phyloP scores from a whole-genome alignment of 1,284 basidiomycete species.

The Peniophora sp. region DNA sequence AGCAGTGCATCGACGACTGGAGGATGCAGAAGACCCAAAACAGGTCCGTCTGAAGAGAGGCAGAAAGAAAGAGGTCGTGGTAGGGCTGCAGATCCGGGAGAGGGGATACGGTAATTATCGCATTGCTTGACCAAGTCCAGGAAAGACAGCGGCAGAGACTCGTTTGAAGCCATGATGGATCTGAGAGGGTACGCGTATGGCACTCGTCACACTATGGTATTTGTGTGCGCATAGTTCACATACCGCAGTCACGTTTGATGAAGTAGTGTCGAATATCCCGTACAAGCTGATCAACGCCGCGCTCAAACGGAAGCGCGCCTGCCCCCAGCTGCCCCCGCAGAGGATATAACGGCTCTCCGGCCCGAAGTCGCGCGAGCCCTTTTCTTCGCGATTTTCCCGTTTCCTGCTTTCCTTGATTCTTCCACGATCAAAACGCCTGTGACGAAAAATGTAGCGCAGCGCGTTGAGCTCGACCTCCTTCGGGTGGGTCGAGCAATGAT shows the following conservation, averaged over 20 bases:
- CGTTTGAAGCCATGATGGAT: too few species aligned
- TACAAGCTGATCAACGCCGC: too few species aligned
- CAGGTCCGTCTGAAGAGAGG: constrained; percentile 31
- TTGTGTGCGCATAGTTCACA: too few species aligned
- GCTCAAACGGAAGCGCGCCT: too few species aligned
- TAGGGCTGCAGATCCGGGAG: constrained; percentile 17
- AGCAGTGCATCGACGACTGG: constrained; percentile 44
- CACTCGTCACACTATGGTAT: too few species aligned
- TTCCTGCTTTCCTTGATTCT: constrained; percentile 26
- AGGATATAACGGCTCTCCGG: too few species aligned
- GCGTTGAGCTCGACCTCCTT: constrained; percentile 31
- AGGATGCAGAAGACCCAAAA: constrained; percentile 59
- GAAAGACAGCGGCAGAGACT: constrained; percentile 2
- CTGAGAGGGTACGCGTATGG: too few species aligned
- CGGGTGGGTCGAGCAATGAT: constrained; percentile 27
- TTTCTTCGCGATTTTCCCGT: too few species aligned
- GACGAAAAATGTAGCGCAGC: constrained; percentile 38
- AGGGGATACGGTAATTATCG: constrained; percentile 22
- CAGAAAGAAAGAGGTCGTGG: constrained; percentile 50
- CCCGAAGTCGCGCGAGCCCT: too few species aligned
- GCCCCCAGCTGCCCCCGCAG: too few species aligned
- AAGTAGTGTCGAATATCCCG: too few species aligned
- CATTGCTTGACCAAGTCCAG: constrained; percentile 10
- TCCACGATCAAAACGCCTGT: constrained; percentile 44
- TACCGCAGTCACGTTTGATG: too few species aligned